phyloP scores from a whole-genome alignment of 257 asterid genomes.

The Buddleja alternifolia region DNA sequence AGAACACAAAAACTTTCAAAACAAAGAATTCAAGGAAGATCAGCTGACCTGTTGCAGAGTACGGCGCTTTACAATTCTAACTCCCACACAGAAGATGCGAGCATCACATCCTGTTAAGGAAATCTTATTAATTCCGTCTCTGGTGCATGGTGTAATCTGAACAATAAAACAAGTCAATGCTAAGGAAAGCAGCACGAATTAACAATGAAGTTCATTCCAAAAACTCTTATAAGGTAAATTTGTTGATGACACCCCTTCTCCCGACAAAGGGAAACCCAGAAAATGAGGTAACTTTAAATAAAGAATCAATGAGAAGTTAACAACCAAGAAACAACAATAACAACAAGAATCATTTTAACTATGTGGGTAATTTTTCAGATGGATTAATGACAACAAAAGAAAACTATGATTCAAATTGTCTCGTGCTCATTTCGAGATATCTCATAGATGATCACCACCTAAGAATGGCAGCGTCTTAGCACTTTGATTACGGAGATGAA shows the following conservation, averaged over 20 bases:
- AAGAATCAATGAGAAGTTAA: neutral
- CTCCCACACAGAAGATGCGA: slow-evolving; percentile 90
- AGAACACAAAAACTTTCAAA: neutral
- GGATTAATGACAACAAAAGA: slow-evolving; percentile 9
- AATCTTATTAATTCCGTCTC: slow-evolving; percentile 93
- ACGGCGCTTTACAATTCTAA: slow-evolving; percentile 89
- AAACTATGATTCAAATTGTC: neutral
- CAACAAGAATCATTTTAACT: neutral
- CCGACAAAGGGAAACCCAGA: neutral
- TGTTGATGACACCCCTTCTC: neutral
- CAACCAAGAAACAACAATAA: neutral
- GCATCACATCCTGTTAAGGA: slow-evolving; percentile 85
- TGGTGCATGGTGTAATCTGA: slow-evolving; percentile 87
- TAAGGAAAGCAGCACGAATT: slow-evolving; percentile 38
- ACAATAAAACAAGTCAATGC: slow-evolving; percentile 39
- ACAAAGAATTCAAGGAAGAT: slow-evolving; percentile 21
- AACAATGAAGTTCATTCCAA: slow-evolving; percentile 28
- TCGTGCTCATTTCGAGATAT: neutral
- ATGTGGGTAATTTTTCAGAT: neutral
- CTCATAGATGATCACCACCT: neutral
- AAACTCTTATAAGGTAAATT: neutral
- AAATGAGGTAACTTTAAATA: neutral
- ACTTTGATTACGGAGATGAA: neutral
- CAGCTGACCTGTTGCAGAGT: slow-evolving; percentile 75
- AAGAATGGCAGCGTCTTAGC: neutral